Base-by-base conservation (phyloP, 768 basidiomycete genomes). In the Hygrocybe coccinea region DNA sequence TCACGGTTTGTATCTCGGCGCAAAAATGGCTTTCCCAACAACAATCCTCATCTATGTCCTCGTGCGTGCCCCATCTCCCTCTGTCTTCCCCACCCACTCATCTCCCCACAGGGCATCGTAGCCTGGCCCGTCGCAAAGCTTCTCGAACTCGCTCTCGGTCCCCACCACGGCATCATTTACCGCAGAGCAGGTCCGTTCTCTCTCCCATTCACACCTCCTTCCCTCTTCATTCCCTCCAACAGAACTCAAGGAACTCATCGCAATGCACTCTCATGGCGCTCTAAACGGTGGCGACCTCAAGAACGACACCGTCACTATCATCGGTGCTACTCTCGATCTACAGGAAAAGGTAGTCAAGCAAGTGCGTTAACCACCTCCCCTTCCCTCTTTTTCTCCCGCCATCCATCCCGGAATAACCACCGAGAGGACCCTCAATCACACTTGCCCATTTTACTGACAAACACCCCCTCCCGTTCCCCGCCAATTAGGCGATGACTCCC, bases 161-260 rank as follows among this genome's bases (percentile, higher is more conserved):
- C 85, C 0, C 90, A 94, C 67, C 90, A 93, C 64, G 93, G 93
- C 21, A 91, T 95, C 65, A 91, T 95, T 48, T 95, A 95, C 63
- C 81, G 92, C 6, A 80, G 91, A 52, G 82, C 79, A 56, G 82
- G 81, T 80, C 9, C 5, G 69, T 57, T 1, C n/a, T 34, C 0
- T 2, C n/a, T 12, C n/a, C 14, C 7, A 35, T 10, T 11, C n/a
- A 19, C 21, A 41, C 15, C 21, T 36, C 29, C n/a, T 24, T n/a
- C 5, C 34, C 54, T 15, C 51, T 43, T 15, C 21, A 5, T 47
- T 22, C 7, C 62, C 4, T 29, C 29, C 29, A 3, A 29, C 29
- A 77, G 89, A 95, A 65, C 77, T 95, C 25, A 92, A 94, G 64
- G 92, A 95, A 65, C 74, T 95, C 24, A 93, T 95, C 56, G 90